Conservation (phyloP, 1,139 yeast genomes). For the Diutina neorugosa region DNA sequence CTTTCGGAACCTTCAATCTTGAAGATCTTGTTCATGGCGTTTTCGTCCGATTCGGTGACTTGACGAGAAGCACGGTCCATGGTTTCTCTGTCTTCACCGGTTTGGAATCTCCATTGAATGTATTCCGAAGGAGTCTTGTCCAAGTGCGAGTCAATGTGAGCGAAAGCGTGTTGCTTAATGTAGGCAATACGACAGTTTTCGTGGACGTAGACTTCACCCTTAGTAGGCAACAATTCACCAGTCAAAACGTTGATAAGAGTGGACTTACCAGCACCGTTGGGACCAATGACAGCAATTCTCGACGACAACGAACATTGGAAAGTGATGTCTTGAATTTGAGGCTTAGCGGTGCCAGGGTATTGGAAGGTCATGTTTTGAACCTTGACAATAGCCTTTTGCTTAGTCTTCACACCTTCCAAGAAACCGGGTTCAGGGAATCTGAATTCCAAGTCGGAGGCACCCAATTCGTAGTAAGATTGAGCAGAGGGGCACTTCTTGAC, state of each 20-base stretch:
- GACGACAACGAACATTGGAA: slow-evolving; percentile 99
- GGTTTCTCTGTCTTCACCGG: slow-evolving; percentile 99
- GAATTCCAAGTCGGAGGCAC: slow-evolving; percentile 95
- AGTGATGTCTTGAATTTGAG: slow-evolving; percentile 79
- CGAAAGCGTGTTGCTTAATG: slow-evolving; percentile 99
- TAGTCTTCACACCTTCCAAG: slow-evolving; percentile 99
- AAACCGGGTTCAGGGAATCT: slow-evolving; percentile 99
- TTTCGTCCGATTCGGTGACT: slow-evolving; percentile 93
- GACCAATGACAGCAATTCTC: slow-evolving; percentile 99
- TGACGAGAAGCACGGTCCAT: slow-evolving; percentile 99
- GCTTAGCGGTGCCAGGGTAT: slow-evolving; percentile 97
- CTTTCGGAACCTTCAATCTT: slow-evolving; percentile 97
- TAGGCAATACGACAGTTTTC: slow-evolving; percentile 99
- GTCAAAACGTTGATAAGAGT: slow-evolving; percentile 96
- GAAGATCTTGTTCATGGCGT: slow-evolving; percentile 98
- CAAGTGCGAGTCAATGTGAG: slow-evolving; percentile 96
- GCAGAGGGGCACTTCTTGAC: slow-evolving; percentile 98
- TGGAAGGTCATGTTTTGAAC: slow-evolving; percentile 95
- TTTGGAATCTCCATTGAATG: slow-evolving; percentile 99
- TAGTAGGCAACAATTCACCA: slow-evolving; percentile 97
- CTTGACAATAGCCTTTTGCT: slow-evolving; percentile 98
- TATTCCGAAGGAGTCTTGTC: slow-evolving; percentile 99
- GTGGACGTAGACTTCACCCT: slow-evolving; percentile 98
- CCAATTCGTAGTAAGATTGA: slow-evolving; percentile 95
- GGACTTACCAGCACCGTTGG: slow-evolving; percentile 99